Evolutionary conservation across 345 rosid genomes (phyloP).

Genomic region (Euclidium syriacum): DNA sequence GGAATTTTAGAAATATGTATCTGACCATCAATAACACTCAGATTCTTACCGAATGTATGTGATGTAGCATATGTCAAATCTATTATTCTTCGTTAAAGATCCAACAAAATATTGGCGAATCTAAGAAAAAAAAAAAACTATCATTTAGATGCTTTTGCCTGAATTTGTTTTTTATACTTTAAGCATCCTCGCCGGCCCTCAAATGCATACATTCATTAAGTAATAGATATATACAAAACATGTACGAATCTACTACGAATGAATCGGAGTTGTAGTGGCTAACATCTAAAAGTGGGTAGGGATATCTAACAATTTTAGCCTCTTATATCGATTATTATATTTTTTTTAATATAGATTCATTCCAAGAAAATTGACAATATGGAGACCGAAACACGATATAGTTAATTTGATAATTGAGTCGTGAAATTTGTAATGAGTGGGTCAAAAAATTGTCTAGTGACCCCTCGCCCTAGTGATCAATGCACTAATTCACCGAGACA

Average conservation of each 20-base stretch:
- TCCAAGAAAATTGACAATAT: background rate
- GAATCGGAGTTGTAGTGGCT: background rate
- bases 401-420: background rate
- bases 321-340: background rate
- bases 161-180: too few species aligned
- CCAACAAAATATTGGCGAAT: background rate
- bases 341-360: too few species aligned
- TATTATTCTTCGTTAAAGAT: background rate
- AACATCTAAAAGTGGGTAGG: too few species aligned
- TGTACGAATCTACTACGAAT: background rate
- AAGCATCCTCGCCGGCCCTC: too few species aligned
- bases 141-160: background rate
- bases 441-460: conserved; percentile 22
- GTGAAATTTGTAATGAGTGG: background rate
- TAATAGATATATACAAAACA: background rate
- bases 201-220: background rate
- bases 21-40: conserved; percentile 5
- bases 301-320: too few species aligned
- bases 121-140: background rate
- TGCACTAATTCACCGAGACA: background rate
- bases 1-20: conserved; percentile 8
- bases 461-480: conserved; percentile 7
- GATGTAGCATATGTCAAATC: conserved; percentile 3
- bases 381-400: background rate
- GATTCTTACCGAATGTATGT: conserved; percentile 14